Evolutionary conservation across 2,329 filamentous ascomycete species (phyloP), one percentile per base, ranked within the genome.

Genomic region (Cercospora zeae-maydis): DNA sequence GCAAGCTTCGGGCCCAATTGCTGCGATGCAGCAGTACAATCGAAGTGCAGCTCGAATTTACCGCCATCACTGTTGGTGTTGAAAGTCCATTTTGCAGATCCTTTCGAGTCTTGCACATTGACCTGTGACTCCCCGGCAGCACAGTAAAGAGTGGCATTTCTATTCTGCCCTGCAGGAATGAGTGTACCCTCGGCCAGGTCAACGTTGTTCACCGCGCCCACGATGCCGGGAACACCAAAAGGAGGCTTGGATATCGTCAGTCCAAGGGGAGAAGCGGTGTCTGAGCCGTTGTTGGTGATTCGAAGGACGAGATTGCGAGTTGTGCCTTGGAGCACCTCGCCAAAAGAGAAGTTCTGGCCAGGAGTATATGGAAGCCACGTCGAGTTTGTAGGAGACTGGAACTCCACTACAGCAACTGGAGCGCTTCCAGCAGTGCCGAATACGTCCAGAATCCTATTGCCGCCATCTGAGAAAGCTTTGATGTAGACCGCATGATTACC

Each of bases 31-130:
- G 53, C 39, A 5, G 19, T 59, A 42, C 57, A 59, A 19, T 59
- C 42, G 21, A 59, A 59, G 9, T 34, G n/a, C 65, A 68, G 62
- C 75, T 76, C 1, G 63, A 77, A 73, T 59, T 73, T 72, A 6
- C 74, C 73, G 16, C 71, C 68, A 51, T 76, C 76, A 0, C 71
- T 70, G 36, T 70, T 71, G 58, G 70, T 71, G 63, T 75, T 69
- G 45, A 62, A 37, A 4, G 39, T 62, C 60, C 60, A 62, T 19
- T 14, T 33, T 11, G 60, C 60, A 24, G 42, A 31, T 27, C 39
- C 60, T 11, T 30, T 9, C 5, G 30, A 33, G 13, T 9, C 21
- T 21, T 54, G 39, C 8, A 55, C 56, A 11, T 62, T 62, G 30
- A 62, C 14, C 7, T 62, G 60, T 37, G 37, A 9, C n/a, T 62